These are phyloP conservation scores for Hypoxylon lenormandii DNA, from an alignment of 495 filamentous ascomycete genomes.

Conservation along the genomic window DNA sequence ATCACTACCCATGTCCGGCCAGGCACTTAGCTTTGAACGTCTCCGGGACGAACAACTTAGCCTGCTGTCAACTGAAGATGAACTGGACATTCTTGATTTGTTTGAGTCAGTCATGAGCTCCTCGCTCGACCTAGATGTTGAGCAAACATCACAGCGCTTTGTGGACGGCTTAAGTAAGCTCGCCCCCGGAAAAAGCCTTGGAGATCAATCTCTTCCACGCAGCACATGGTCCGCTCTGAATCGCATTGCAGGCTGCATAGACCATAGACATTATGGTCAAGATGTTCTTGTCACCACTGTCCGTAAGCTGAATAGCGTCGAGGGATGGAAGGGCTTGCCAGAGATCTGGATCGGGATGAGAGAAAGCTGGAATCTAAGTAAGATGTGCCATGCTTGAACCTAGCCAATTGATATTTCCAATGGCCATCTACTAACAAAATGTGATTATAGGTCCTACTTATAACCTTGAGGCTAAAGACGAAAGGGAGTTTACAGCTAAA, in stretches of 20 bases:
- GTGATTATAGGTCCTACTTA: background rate
- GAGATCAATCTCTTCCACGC: slow-evolving; percentile 1
- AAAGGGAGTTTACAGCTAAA: slow-evolving; percentile 1
- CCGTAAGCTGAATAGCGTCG: slow-evolving; percentile 1
- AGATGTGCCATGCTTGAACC: background rate
- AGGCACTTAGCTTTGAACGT: slow-evolving; percentile 1
- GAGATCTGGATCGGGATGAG: slow-evolving; percentile 2
- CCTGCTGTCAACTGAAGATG: slow-evolving; percentile 3
- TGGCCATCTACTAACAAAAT: background rate
- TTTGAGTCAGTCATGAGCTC: slow-evolving; percentile 3
- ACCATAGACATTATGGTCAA: slow-evolving; percentile 5
- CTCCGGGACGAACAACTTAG: slow-evolving; percentile 2
- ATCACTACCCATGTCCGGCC: background rate
- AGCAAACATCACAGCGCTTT: slow-evolving; percentile 1
- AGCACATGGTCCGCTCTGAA: slow-evolving; percentile 6
- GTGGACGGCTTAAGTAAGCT: slow-evolving; percentile 1
- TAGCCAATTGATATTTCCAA: background rate
- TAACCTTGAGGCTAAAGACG: background rate
- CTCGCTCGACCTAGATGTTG: background rate
- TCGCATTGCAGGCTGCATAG: slow-evolving; percentile 4
- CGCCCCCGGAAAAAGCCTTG: slow-evolving; percentile 1
- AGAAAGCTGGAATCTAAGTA: slow-evolving; percentile 8
- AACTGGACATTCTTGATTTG: slow-evolving; percentile 5
- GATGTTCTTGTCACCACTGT: slow-evolving; percentile 4
- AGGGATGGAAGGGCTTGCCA: slow-evolving; percentile 1